Evolutionary conservation across 768 basidiomycete genomes (phyloP), one percentile per base, ranked within the genome.

Genomic region (Russula compacta): DNA sequence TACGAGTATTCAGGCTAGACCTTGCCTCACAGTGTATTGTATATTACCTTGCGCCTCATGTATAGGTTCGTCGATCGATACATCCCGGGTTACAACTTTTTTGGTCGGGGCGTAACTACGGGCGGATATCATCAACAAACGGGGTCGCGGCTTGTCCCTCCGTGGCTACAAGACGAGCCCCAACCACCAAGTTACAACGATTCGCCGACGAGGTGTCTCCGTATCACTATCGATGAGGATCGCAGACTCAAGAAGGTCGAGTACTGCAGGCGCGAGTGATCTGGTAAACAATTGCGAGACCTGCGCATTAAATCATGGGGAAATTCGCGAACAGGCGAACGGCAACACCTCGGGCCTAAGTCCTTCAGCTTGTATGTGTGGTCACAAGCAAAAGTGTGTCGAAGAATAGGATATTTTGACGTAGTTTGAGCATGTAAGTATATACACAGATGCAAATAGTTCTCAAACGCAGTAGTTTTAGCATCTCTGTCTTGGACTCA

Each of bases 51-150:
- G 60, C 50, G 53, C 21, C 56, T 6, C 21, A 33, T 44, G 29
- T 39, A 19, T 68, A 92, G 89, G 39, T 95, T 95, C 69, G 84
- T 95, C 6, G 89, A 93, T 71, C 84, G 95, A 4, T 97, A 97
- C 72, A 93, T 98, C 66, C 94, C 94, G 1, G 91, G 89, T 3
- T 98, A 97, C 69, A 84, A 95, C 61, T 87, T 95, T 70, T 98
- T 89, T 68, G 83, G 80, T 4, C 81, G 83, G 21, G 82, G 85
- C 11, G 74, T 88, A 4, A 65, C 54, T 10, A 65, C 67, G 6
- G 79, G 80, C 46, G 60, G 56, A 57, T 33, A 66, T 14, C 64
- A 66, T 21, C 58, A 56, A 10, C 54, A 58, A 35, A 71, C 67
- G 1, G 52, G 50, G 15, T 53, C 24, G 6, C 53, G 32, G 17